These are phyloP conservation scores for Gleditsia sinensis DNA, from an alignment of 306 rosid genomes.

Conservation along the genomic window DNA sequence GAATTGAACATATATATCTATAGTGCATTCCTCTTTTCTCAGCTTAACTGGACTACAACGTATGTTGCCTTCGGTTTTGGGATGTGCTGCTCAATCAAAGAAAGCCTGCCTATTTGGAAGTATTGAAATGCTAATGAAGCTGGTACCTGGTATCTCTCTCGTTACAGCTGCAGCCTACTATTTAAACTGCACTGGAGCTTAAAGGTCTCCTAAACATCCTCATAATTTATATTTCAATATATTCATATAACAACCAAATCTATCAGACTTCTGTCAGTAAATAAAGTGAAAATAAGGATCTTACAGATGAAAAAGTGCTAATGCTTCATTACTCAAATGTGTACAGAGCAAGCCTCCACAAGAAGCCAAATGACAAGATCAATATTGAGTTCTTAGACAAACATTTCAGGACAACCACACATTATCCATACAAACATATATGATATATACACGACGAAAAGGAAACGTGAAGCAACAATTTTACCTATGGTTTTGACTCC, in stretches of 20 bases:
- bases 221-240: neutral
- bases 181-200: conserved; percentile 48
- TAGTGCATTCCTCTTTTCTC: conserved; percentile 4
- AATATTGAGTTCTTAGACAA: conserved; percentile 81
- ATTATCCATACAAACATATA: conserved; percentile 66
- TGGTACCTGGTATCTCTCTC: conserved; percentile 71
- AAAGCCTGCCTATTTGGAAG: conserved; percentile 70
- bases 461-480: conserved; percentile 72
- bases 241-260: conserved; percentile 2
- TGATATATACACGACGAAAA: conserved; percentile 46
- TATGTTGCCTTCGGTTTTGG: conserved; percentile 42
- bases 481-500: conserved; percentile 82
- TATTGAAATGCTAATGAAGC: conserved; percentile 71
- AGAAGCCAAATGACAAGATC: conserved; percentile 70
- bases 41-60: conserved; percentile 8
- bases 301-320: conserved; percentile 4
- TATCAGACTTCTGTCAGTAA: neutral
- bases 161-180: conserved; percentile 80
- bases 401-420: conserved; percentile 76
- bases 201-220: neutral
- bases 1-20: neutral
- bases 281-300: neutral
- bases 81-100: conserved; percentile 72
- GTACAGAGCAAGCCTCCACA: conserved; percentile 68
- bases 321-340: conserved; percentile 25